Evolutionary conservation across 2,329 filamentous ascomycete species (phyloP).

Genomic region (Calonectria henricotiae): DNA sequence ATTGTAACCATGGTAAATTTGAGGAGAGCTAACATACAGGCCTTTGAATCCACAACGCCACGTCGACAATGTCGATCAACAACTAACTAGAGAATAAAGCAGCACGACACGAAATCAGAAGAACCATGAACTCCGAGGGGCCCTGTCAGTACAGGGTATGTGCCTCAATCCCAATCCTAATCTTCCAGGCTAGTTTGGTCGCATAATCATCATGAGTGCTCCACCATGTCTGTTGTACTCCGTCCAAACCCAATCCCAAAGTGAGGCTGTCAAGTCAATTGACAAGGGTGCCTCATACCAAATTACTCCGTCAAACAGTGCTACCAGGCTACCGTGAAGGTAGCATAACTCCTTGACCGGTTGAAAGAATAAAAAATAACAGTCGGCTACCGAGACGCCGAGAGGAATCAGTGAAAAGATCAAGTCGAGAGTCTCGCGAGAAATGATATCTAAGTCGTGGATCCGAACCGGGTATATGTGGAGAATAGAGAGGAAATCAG

Average conservation of each 20-base stretch:
- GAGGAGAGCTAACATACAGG: conserved; percentile 47
- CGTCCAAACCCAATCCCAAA: conserved; percentile 48
- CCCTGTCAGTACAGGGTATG: conserved; percentile 42
- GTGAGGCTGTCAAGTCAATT: conserved; percentile 50
- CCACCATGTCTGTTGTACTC: conserved; percentile 51
- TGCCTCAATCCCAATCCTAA: conserved; percentile 42
- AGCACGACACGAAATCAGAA: conserved; percentile 35
- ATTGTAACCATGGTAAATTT: conserved; percentile 40
- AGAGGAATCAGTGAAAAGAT: conserved; percentile 39
- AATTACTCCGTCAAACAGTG: conserved; percentile 50
- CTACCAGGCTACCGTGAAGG: conserved; percentile 28
- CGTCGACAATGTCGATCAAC: conserved; percentile 36
- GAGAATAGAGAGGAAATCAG: conserved; percentile 29
- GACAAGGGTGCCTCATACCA: conserved; percentile 46
- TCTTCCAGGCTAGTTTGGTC: conserved; percentile 40
- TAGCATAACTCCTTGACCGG: conserved; percentile 35
- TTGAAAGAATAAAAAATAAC: conserved; percentile 33
- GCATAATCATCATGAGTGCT: conserved; percentile 47
- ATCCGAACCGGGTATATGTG: conserved; percentile 43
- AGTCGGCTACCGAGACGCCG: conserved; percentile 46
- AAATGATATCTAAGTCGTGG: conserved; percentile 52
- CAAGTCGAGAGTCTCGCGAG: conserved; percentile 48
- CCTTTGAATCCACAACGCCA: conserved; percentile 46
- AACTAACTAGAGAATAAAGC: conserved; percentile 28
- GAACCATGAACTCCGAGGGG: conserved; percentile 34